phyloP scores from a whole-genome alignment of 345 rosid species.

The Lagerstroemia speciosa region DNA sequence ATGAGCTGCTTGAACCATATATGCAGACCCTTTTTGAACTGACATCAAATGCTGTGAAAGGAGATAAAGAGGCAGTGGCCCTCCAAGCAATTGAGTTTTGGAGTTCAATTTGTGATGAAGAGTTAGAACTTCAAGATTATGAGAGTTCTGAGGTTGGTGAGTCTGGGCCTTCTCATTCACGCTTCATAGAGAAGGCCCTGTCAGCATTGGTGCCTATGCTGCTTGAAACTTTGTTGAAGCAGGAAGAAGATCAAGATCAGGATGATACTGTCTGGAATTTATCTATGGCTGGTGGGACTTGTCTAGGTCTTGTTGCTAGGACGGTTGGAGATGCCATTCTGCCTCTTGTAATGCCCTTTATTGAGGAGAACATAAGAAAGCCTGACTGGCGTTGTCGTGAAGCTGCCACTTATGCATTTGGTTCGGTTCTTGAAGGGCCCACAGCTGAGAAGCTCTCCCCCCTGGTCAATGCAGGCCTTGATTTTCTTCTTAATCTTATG shows the following conservation, averaged over 20 bases:
- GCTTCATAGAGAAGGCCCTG: constrained; percentile 75
- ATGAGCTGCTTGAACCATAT: constrained; percentile 77
- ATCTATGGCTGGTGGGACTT: constrained; percentile 98
- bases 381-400: constrained; percentile 82
- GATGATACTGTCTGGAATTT: constrained; percentile 82
- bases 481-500: constrained; percentile 69
- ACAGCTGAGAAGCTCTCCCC: constrained; percentile 66
- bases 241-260: constrained; percentile 92
- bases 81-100: constrained; percentile 96
- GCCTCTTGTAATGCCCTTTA: constrained; percentile 90
- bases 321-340: constrained; percentile 87
- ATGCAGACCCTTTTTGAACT: constrained; percentile 79
- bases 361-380: constrained; percentile 59
- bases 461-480: constrained; percentile 65
- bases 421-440: constrained; percentile 92
- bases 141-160: constrained; percentile 54
- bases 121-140: constrained; percentile 84
- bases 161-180: constrained; percentile 52
- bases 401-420: constrained; percentile 94
- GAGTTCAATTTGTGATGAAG: constrained; percentile 98
- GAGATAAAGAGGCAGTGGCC: constrained; percentile 81
- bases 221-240: constrained; percentile 81
- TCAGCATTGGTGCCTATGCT: constrained; percentile 66
- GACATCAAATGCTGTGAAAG: constrained; percentile 79
- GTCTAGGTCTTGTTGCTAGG: constrained; percentile 89